Evolutionary conservation across 140 eudicot genomes (phyloP), one percentile per base, ranked within the genome.

Genomic region (Oenanthe javanica): DNA sequence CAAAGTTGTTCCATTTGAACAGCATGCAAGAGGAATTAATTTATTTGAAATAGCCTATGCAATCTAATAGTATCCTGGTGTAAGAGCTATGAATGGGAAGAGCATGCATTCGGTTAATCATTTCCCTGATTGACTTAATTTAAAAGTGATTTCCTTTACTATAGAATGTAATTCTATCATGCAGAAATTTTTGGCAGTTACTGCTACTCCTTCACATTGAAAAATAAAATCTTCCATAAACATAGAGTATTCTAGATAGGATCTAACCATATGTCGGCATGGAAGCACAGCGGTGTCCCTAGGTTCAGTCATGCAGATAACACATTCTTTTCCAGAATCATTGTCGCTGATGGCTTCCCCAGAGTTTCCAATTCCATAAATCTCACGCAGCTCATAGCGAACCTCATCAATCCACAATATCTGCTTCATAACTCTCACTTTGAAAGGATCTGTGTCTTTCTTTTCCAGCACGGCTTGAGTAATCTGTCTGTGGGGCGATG

Each of bases 241-340:
- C 27, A 21, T 9, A 9, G 48, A n/a, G 77, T 74, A 5, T 23
- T 45, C 11, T n/a, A n/a, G 31, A 74, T 74, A 9, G 80, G 75
- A 25, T 70, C 76, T 84, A 77, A 88, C 92, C 92, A 88, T 84
- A 76, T 88, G 92, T 48, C 92, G 70, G 57, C 92, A 89, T 5
- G 92, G 92, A 73, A 86, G 54, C 25, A 89, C 86, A 9, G 88
- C 83, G 0, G 90, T 89, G 66, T 89, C 82, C 80, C 82, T 89
- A 14, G 82, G 87, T 80, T 86, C 90, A 18, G 92, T 83, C 92
- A 89, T 80, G 85, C 92, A 89, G 59, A 89, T 89, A 47, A 86
- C 85, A 81, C 92, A 89, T 54, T 89, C 92, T 79, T 82, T 89
- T 42, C 90, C 90, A 1, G 88, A 85, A 1, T 83, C 92, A 74